phyloP scores from a whole-genome alignment of 257 asterid species.

The Fraxinus pennsylvanica region DNA sequence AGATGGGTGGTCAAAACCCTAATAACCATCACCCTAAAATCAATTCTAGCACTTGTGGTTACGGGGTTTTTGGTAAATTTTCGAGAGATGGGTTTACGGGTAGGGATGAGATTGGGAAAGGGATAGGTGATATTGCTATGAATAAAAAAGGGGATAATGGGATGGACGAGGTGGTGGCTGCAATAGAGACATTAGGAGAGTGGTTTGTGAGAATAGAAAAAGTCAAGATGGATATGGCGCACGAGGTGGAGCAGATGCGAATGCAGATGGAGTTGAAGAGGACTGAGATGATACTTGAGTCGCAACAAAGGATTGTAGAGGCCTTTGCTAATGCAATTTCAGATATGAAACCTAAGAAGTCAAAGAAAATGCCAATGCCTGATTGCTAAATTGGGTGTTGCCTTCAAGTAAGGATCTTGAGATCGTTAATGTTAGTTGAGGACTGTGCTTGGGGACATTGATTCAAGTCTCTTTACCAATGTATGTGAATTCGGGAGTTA shows the following conservation, averaged over 20 bases:
- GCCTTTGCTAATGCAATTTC: slow-evolving; percentile 65
- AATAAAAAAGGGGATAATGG: slow-evolving; percentile 35
- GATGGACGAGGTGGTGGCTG: slow-evolving; percentile 55
- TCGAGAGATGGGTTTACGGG: slow-evolving; percentile 44
- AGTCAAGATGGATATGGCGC: slow-evolving; percentile 88
- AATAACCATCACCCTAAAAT: slow-evolving; percentile 42
- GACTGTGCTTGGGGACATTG: not conserved
- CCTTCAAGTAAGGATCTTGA: not conserved
- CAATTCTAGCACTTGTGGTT: slow-evolving; percentile 27
- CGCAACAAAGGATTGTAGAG: slow-evolving; percentile 79
- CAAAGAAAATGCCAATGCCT: slow-evolving; percentile 46
- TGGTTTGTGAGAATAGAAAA: slow-evolving; percentile 89
- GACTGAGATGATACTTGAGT: slow-evolving; percentile 87
- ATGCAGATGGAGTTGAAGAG: slow-evolving; percentile 98
- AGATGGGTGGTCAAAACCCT: slow-evolving; percentile 41
- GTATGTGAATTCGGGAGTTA: not conserved
- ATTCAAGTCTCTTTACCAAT: not conserved
- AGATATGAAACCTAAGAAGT: slow-evolving; percentile 50
- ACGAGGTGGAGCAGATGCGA: slow-evolving; percentile 78
- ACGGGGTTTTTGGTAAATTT: slow-evolving; percentile 49
- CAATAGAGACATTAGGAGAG: slow-evolving; percentile 71
- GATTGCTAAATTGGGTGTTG: slow-evolving; percentile 20
- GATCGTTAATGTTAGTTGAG: not conserved
- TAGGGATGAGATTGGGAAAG: slow-evolving; percentile 42
- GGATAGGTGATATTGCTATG: slow-evolving; percentile 37